Evolutionary conservation across 192 early-diverging fungal genomes (phyloP), one percentile per base, ranked within the genome.

Genomic region (Piromyces sp.): DNA sequence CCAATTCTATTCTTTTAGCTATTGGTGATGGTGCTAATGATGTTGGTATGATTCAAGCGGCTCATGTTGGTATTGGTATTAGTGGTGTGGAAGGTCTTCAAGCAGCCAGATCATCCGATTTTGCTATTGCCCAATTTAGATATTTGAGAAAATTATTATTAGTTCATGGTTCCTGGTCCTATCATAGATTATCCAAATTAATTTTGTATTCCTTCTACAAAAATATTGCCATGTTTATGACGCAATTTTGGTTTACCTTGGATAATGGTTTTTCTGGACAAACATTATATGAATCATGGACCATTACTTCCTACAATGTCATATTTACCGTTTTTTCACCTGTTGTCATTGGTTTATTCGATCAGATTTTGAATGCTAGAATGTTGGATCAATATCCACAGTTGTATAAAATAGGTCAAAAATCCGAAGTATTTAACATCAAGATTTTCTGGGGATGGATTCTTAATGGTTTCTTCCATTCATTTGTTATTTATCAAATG

Each of bases 21-120:
- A 99, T 99, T 85, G 97, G 97, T 78, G 97, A 99, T 86, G 97
- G 97, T 38, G 97, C 97, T 33, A 99, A 99, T 85, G 97, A 99
- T 85, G 96, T 99, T 0, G 93, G 93, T 30, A 99, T 99, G 97
- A 99, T 99, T 84, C 97, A 99, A 85, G 97, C 96, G 16, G 82
- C 83, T 6, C 82, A 82, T 36, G 29, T 82, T 30, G 97, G 97
- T 79, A 92, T 99, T 16, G 97, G 97, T 79, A 99, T 99, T 83
- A 94, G 91, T 79, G 97, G 97, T 30, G 90, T 95, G 82, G 97
- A 99, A 84, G 97, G 97, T 42, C 88, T 99, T 80, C 97, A 99
- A 83, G 97, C 97, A 9, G 96, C 96, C 6, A 93, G 97, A 22
- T 93, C 94, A 82, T 95, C 97, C 0, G 97, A 99, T 88, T 98